Percentiles rank a stretch among this genome's conserved stretches.
Evolutionary conservation across 108 stramenopile species (phyloP).

Genomic region (Fragilaria crotonensis): DNA sequence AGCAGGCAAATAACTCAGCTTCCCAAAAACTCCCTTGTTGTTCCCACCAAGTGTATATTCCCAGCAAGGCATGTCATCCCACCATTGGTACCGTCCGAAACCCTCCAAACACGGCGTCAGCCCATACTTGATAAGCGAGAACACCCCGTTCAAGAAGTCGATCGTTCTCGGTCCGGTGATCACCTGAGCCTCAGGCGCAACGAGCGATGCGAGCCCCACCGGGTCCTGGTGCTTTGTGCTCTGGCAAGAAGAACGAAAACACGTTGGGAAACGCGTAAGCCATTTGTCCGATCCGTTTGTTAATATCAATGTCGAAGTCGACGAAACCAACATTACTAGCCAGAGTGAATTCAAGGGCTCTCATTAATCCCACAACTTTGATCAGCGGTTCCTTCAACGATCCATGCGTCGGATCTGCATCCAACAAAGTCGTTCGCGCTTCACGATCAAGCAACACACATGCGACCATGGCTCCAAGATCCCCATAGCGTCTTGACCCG

Average conservation of each 20-base stretch:
- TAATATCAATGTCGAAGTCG: slow-evolving; percentile 6
- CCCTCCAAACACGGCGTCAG: slow-evolving; percentile 33
- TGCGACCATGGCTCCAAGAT: slow-evolving; percentile 45
- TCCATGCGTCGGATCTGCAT: slow-evolving; percentile 53
- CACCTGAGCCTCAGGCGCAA: slow-evolving; percentile 46
- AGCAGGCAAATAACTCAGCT: neutral
- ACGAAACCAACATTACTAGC: neutral
- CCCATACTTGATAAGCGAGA: slow-evolving; percentile 47
- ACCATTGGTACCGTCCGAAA: slow-evolving; percentile 13
- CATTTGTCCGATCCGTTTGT: slow-evolving; percentile 38
- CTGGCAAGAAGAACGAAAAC: slow-evolving; percentile 50
- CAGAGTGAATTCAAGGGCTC: slow-evolving; percentile 39
- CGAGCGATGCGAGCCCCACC: slow-evolving; percentile 29
- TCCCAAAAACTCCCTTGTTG: neutral
- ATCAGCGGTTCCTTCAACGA: slow-evolving; percentile 54
- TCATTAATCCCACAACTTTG: slow-evolving; percentile 40
- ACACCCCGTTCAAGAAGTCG: slow-evolving; percentile 31
- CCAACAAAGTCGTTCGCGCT: slow-evolving; percentile 26
- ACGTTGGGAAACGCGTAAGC: slow-evolving; percentile 37
- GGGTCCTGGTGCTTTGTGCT: slow-evolving; percentile 26
- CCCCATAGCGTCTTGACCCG: slow-evolving; percentile 46
- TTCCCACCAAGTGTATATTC: neutral
- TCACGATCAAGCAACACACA: slow-evolving; percentile 54
- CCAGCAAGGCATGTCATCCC: neutral
- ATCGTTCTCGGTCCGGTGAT: slow-evolving; percentile 23